Evolutionary conservation across 805 yeast species (phyloP), one percentile per base, ranked within the genome.

Genomic region (Candida palmyrensis): DNA sequence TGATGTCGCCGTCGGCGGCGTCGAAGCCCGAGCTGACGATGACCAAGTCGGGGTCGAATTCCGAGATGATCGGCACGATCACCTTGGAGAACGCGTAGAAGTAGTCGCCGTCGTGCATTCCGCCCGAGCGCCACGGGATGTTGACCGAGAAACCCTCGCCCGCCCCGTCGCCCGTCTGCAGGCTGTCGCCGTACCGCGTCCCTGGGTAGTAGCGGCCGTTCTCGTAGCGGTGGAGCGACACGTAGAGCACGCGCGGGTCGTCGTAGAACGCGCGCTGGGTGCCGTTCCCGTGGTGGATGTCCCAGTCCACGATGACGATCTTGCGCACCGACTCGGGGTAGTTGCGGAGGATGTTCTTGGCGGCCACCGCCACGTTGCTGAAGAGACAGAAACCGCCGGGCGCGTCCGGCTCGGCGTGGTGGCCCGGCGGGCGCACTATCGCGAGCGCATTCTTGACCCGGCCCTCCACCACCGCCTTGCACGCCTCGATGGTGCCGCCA

Each of bases 281-380:
- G 25, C 99, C 99, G 57, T 92, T 92, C 17, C 99, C 99, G 57
- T 92, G 99, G 59, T 92, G 99, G 30, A 92, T 88, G 58, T 92
- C 99, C 99, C 99, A 92, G 57, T 92, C 99, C 15, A 89, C 51
- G 38, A 92, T 79, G 37, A 87, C 76, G 25, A 92, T 85, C 45
- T 75, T 75, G 41, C 95, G 69, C 5, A 90, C 95, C 17, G 86
- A 74, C 48, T 90, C 97, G 0, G 97, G 96, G 55, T 87, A 90
- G 36, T 74, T 69, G 44, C 79, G 79, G 37, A 92, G 62, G 42
- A 89, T 82, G 38, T 81, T 78, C 49, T 83, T 83, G 12, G 97
- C 95, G 2, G 98, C 97, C 13, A 92, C 96, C 0, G 97, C 96
- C 16, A 92, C 99, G 51, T 92, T 92, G 40, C 95, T 83, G 53